phyloP scores from a whole-genome alignment of 768 basidiomycete genomes.

The Lactarius quietus region DNA sequence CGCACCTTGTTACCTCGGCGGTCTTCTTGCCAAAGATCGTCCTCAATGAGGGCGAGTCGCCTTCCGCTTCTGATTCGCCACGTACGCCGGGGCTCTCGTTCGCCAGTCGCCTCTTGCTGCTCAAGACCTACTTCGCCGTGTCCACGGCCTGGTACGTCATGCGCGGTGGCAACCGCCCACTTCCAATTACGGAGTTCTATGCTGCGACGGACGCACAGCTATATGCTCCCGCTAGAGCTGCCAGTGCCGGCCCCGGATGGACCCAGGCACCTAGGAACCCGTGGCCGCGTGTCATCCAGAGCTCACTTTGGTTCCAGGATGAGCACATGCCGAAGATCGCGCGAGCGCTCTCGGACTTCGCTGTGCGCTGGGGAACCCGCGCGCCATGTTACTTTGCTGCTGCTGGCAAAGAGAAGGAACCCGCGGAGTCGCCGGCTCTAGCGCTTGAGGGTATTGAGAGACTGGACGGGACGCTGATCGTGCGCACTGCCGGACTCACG shows the following conservation, averaged over 20 bases:
- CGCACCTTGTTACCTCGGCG: slow-evolving; percentile 63
- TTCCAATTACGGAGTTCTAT: slow-evolving; percentile 52
- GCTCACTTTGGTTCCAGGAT: slow-evolving; percentile 51
- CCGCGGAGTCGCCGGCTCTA: too few relatives aligned
- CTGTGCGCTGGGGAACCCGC: slow-evolving; percentile 2
- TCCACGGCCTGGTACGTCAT: slow-evolving; percentile 52
- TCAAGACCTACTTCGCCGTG: slow-evolving; percentile 53
- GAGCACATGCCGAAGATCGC: slow-evolving; percentile 52
- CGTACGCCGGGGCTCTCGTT: slow-evolving; percentile 30
- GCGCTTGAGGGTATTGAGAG: too few relatives aligned
- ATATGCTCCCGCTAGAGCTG: slow-evolving; percentile 21
- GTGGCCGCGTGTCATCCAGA: slow-evolving; percentile 56
- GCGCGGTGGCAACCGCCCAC: slow-evolving; percentile 45
- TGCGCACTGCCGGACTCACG: too few relatives aligned
- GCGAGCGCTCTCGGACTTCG: slow-evolving; percentile 48
- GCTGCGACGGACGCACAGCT: slow-evolving; percentile 25
- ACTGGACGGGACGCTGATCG: too few relatives aligned
- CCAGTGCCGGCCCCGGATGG: background rate
- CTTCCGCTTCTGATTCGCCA: background rate
- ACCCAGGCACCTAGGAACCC: slow-evolving; percentile 26
- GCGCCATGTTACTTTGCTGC: too few relatives aligned
- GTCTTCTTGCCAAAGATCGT: slow-evolving; percentile 55
- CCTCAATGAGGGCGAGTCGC: slow-evolving; percentile 26
- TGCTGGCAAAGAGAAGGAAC: too few relatives aligned
- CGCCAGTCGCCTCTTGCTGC: slow-evolving; percentile 45